Conservation (phyloP, 495 filamentous ascomycete species). For the Sphaerosporella brunnea region DNA sequence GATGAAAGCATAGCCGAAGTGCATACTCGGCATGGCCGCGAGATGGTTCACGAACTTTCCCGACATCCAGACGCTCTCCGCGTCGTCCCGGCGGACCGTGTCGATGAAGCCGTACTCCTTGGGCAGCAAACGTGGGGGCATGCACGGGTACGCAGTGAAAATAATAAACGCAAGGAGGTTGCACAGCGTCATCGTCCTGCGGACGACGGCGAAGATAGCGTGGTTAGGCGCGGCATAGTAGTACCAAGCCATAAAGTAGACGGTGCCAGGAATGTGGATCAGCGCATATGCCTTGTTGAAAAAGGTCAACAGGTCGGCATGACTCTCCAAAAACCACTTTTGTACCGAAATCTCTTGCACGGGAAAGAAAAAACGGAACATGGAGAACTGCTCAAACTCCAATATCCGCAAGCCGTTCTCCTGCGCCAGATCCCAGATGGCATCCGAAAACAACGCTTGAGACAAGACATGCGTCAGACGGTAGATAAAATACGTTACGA, state of each 20-base stretch:
- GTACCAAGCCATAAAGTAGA: constrained; percentile 50
- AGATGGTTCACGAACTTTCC: constrained; percentile 39
- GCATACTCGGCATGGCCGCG: constrained; percentile 62
- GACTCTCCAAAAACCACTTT: constrained; percentile 41
- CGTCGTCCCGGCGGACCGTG: constrained; percentile 44
- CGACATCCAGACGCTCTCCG: constrained; percentile 40
- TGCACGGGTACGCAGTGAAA: constrained; percentile 46
- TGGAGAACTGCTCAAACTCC: constrained; percentile 40
- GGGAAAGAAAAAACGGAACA: constrained; percentile 38
- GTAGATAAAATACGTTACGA: constrained; percentile 49
- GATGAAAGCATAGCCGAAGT: constrained; percentile 64
- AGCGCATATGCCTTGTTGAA: constrained; percentile 47
- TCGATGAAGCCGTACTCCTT: constrained; percentile 44
- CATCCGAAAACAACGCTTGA: constrained; percentile 38
- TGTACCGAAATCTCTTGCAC: constrained; percentile 39
- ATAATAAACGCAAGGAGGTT: constrained; percentile 44
- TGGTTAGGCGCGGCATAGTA: constrained; percentile 42
- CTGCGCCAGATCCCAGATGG: constrained; percentile 50
- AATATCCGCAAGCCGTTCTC: constrained; percentile 44
- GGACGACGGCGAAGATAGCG: constrained; percentile 38
- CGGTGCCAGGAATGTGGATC: constrained; percentile 50
- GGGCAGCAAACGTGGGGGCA: constrained; percentile 46
- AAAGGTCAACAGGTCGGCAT: constrained; percentile 37
- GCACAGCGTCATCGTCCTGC: constrained; percentile 45
- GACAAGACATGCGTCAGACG: constrained; percentile 42